These are phyloP conservation scores for Cryptomeria japonica DNA, from an alignment of 75 land plant species.

Conservation along the genomic window DNA sequence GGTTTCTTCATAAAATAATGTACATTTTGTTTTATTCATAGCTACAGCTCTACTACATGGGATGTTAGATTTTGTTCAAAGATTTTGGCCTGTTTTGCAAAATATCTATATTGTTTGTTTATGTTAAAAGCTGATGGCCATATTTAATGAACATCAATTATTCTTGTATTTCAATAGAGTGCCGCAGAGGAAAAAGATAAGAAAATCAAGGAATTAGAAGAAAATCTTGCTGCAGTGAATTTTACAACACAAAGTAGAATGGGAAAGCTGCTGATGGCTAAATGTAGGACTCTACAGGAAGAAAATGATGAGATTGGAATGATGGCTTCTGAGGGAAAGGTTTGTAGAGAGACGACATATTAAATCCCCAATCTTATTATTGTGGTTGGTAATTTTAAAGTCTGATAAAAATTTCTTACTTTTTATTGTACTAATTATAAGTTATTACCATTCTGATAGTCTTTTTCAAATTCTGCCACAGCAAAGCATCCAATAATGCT, in stretches of 20 bases:
- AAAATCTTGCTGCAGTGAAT: conserved; percentile 75
- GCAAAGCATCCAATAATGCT: not conserved
- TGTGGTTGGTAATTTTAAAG: not conserved
- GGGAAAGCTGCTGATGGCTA: conserved; percentile 94
- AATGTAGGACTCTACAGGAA: conserved; percentile 91
- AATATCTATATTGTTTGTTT: not conserved
- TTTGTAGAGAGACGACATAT: conserved; percentile 11
- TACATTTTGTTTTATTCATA: not conserved
- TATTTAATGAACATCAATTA: not conserved
- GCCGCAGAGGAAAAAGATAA: conserved; percentile 87
- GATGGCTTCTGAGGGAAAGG: conserved; percentile 92
- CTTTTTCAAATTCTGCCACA: not conserved
- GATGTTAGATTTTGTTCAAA: not conserved
- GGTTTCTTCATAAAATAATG: not conserved
- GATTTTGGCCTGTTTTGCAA: not conserved
- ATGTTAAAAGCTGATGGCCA: not conserved
- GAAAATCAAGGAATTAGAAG: conserved; percentile 87
- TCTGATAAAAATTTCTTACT: not conserved
- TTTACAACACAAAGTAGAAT: conserved; percentile 90
- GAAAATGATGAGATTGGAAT: conserved; percentile 97
- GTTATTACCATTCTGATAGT: not conserved
- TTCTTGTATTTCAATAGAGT: conserved; percentile 43
- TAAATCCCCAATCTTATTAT: not conserved
- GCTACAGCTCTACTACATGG: not conserved
- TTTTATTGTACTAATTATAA: not conserved